Base-by-base conservation (phyloP, 768 basidiomycete genomes). In the Xanthoconium stramineum region DNA sequence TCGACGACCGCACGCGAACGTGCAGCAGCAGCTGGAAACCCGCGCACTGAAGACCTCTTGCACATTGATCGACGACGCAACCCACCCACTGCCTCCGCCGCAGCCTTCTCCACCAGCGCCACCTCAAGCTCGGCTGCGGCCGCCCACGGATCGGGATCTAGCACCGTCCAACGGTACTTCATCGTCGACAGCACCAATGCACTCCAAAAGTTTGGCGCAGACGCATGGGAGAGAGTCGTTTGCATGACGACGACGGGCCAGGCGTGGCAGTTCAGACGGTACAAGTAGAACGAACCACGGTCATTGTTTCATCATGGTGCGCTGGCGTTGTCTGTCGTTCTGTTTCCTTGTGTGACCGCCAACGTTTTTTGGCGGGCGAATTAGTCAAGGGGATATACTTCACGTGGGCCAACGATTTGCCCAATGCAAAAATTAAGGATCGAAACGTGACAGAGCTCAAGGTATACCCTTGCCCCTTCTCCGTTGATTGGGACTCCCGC, bases 221-320 rank as follows among this genome's bases (percentile, higher is more conserved):
- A 97, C 57, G 89, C 93, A 3, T 98, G 96, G 95, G 94, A 98
- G 53, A 83, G 96, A 37, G 97, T 99, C 6, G 88, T 97, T 5
- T 97, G 95, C 61, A 95, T 99, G 15, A 88, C 96, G 85, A 98
- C 97, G 10, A 99, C 97, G 0, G 97, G 97, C 1, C 96, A 98
- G 63, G 88, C 90, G 33, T 98, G 97, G 97, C 97, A 99, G 69
- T 99, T 99, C 74, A 80, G 87, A 55, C 89, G 91, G 17, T 98
- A 98, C 75, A 95, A 96, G 69, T 99, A 95, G 96, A 86, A 81
- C 48, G 94, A 98, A 65, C 97, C 97, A 1, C 84, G 85, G 57
- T 81, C 89, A 48, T 73, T 99, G 29, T 98, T 99, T 74, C 91
- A 97, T 67, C 89, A 98, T 65, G 94, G 95, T 96, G 61, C 45